phyloP scores from a whole-genome alignment of 2,329 filamentous ascomycete genomes.

The Paraconiothyrium brasiliense region DNA sequence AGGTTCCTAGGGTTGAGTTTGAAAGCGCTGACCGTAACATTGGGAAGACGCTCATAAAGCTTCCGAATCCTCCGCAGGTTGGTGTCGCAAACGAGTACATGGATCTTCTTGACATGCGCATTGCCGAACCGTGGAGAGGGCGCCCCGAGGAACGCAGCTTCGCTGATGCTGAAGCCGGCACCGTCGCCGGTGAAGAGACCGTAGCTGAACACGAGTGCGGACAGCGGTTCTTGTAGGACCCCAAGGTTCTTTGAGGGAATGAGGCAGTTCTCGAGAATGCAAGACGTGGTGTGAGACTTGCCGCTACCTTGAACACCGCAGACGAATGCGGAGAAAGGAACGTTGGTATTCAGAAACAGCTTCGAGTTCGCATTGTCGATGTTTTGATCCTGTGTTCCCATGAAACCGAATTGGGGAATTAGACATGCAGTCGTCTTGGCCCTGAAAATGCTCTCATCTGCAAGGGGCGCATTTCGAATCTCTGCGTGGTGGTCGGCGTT shows the following conservation, averaged over 20 bases:
- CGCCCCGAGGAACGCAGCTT: constrained; percentile 64
- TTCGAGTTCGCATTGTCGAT: constrained; percentile 23
- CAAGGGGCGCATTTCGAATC: constrained; percentile 23
- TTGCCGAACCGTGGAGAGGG: constrained; percentile 22
- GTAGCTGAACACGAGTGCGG: constrained; percentile 68
- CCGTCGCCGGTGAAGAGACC: constrained; percentile 55
- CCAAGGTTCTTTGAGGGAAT: constrained; percentile 55
- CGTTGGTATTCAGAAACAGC: constrained; percentile 63
- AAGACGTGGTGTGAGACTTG: constrained; percentile 69
- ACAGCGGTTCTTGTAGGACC: constrained; percentile 61
- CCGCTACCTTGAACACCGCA: constrained; percentile 71
- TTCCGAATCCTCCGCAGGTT: constrained; percentile 31
- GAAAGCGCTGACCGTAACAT: constrained; percentile 59
- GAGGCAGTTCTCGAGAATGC: constrained; percentile 59
- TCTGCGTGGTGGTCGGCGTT: constrained; percentile 5
- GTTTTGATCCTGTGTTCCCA: constrained; percentile 14
- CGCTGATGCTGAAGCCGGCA: constrained; percentile 62
- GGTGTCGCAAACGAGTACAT: constrained; percentile 35
- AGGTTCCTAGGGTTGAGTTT: constrained; percentile 60
- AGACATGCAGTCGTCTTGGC: neutral
- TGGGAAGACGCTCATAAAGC: constrained; percentile 36
- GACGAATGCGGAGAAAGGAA: constrained; percentile 68
- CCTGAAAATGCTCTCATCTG: constrained; percentile 15
- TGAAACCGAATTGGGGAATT: constrained; percentile 28
- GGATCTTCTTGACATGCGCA: constrained; percentile 28